These are phyloP conservation scores for Discostella stelligera DNA, from an alignment of 352 stramenopile genomes.

Conservation along the genomic window DNA sequence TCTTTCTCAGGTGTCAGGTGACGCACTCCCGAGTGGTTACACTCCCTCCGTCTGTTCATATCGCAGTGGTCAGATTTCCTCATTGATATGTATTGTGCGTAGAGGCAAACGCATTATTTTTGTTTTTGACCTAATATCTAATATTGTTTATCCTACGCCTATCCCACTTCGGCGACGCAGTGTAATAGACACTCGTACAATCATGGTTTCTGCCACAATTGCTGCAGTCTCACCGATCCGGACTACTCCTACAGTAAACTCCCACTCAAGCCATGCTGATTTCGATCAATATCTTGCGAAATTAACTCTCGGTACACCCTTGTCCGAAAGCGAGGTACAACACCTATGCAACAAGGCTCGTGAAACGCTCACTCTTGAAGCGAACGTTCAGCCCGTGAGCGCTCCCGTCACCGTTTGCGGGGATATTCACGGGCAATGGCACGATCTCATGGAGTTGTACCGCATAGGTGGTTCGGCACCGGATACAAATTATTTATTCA, in stretches of 20 bases:
- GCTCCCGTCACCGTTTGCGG: slow-evolving; percentile 96
- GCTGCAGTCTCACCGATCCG: slow-evolving; percentile 4
- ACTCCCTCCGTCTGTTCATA: no score
- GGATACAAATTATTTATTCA: slow-evolving; percentile 97
- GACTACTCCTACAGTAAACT: slow-evolving; percentile 4
- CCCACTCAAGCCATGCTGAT: slow-evolving; percentile 58
- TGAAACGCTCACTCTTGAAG: slow-evolving; percentile 95
- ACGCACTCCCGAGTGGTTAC: no score
- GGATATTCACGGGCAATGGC: slow-evolving; percentile 97
- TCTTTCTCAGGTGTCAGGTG: no score
- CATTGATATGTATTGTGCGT: no score
- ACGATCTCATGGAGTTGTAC: slow-evolving; percentile 97
- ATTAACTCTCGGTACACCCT: slow-evolving; percentile 89
- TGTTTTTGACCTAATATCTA: no score
- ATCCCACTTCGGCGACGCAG: not conserved
- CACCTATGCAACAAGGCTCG: slow-evolving; percentile 93
- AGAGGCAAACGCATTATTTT: no score
- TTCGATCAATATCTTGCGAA: slow-evolving; percentile 94
- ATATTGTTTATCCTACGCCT: not conserved
- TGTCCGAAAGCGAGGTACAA: slow-evolving; percentile 95
- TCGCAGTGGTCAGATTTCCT: no score
- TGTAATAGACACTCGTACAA: not conserved
- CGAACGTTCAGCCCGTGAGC: slow-evolving; percentile 86
- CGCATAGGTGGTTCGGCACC: slow-evolving; percentile 91
- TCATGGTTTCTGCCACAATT: not conserved